Percentiles rank a stretch among this genome's conserved stretches.
These are phyloP conservation scores for Fusarium tuaranense DNA, from an alignment of 2,329 filamentous ascomycete genomes.

Conservation along the genomic window DNA sequence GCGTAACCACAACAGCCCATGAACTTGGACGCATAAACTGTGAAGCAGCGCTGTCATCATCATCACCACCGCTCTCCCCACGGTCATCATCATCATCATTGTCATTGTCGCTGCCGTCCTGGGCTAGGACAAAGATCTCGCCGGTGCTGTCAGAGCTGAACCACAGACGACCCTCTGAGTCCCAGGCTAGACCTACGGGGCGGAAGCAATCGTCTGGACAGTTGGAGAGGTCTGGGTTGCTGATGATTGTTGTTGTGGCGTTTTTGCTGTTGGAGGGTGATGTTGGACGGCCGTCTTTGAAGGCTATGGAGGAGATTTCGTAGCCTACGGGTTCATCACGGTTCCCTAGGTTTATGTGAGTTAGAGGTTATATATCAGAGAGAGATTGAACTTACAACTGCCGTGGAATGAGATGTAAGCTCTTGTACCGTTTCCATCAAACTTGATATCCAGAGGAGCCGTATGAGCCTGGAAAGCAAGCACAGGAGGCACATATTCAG, in stretches of 20 bases:
- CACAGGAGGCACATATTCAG: slow-evolving; percentile 60
- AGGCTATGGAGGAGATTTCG: slow-evolving; percentile 55
- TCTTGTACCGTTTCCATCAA: slow-evolving; percentile 66
- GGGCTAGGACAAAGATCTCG: slow-evolving; percentile 69
- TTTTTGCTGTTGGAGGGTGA: slow-evolving; percentile 56
- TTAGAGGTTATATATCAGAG: background rate
- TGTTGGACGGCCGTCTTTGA: slow-evolving; percentile 57
- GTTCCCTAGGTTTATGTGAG: slow-evolving; percentile 50
- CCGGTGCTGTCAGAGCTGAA: slow-evolving; percentile 73
- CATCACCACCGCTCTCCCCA: slow-evolving; percentile 14
- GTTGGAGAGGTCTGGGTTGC: slow-evolving; percentile 62
- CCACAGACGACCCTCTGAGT: slow-evolving; percentile 66
- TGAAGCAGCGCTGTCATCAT: slow-evolving; percentile 36
- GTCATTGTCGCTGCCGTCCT: slow-evolving; percentile 5
- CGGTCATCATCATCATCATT: background rate
- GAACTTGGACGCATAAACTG: slow-evolving; percentile 33
- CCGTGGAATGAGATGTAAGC: slow-evolving; percentile 80
- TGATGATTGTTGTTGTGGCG: slow-evolving; percentile 64
- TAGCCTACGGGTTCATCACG: slow-evolving; percentile 60
- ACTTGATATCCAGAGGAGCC: slow-evolving; percentile 79
- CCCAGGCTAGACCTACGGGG: slow-evolving; percentile 69
- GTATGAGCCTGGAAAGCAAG: slow-evolving; percentile 74
- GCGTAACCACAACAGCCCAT: slow-evolving; percentile 40
- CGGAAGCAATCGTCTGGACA: slow-evolving; percentile 72
- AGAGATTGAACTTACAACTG: slow-evolving; percentile 64